Percentiles rank a stretch among this genome's conserved stretches.
phyloP scores from a whole-genome alignment of 352 stramenopile species.

The Peronospora belbahrii region DNA sequence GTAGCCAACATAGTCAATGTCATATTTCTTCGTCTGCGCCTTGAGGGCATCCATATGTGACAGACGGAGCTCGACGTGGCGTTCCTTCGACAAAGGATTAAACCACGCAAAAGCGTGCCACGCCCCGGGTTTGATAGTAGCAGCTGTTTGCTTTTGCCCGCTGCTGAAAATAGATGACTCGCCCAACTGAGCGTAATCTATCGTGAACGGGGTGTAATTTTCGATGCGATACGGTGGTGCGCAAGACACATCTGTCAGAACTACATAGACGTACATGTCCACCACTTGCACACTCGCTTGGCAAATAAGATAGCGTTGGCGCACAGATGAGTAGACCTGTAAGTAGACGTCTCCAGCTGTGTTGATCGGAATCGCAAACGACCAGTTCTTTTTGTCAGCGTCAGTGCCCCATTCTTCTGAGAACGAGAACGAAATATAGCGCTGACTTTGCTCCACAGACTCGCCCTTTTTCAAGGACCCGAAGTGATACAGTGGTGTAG shows the following conservation, averaged over 20 bases:
- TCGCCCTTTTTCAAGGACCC: constrained; percentile 66
- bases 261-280: constrained; percentile 86
- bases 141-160: constrained; percentile 40
- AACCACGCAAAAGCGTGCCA: constrained; percentile 83
- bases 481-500: constrained; percentile 72
- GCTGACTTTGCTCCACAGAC: constrained; percentile 43
- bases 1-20: constrained; percentile 78
- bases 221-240: constrained; percentile 79
- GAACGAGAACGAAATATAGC: constrained; percentile 81
- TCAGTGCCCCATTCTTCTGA: constrained; percentile 47
- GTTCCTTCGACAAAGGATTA: constrained; percentile 76
- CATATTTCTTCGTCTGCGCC: constrained; percentile 62
- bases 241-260: constrained; percentile 73
- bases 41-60: constrained; percentile 48
- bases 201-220: constrained; percentile 80
- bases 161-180: constrained; percentile 60
- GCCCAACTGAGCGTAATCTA: constrained; percentile 66
- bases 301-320: constrained; percentile 72
- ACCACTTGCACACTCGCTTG: constrained; percentile 81
- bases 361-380: constrained; percentile 73
- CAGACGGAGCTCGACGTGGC: constrained; percentile 58
- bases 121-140: constrained; percentile 52
- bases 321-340: constrained; percentile 68
- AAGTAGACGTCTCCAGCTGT: constrained; percentile 70
- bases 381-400: constrained; percentile 55